These are phyloP conservation scores for Neonectria neomacrospora DNA, from an alignment of 2,329 filamentous ascomycete species.

Conservation along the genomic window DNA sequence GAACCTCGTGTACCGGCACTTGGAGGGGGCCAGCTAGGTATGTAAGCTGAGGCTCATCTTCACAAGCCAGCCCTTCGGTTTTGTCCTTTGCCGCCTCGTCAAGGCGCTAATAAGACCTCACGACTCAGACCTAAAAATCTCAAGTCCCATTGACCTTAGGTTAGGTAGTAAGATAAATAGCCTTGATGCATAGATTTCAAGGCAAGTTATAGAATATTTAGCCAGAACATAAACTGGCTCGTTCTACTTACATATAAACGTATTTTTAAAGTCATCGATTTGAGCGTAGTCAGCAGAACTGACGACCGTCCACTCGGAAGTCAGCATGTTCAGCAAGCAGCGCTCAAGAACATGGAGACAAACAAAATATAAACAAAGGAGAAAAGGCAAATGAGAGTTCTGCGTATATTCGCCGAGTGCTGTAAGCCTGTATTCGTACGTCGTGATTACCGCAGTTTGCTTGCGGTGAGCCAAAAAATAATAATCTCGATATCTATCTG, in stretches of 20 bases:
- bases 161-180: too few species aligned
- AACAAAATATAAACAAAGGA: not conserved
- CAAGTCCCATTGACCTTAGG: not conserved
- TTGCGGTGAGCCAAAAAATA: not conserved
- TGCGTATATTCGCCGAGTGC: not conserved
- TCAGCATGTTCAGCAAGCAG: not conserved
- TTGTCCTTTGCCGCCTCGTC: not conserved
- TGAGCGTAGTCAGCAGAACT: not conserved
- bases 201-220: too few species aligned
- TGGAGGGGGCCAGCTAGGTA: not conserved
- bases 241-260: too few species aligned
- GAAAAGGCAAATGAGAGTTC: not conserved
- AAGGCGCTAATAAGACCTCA: not conserved
- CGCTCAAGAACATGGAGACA: not conserved
- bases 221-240: too few species aligned
- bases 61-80: not conserved
- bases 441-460: not conserved
- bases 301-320: not conserved
- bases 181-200: too few species aligned
- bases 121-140: not conserved
- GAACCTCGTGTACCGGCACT: not conserved
- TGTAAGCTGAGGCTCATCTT: slow-evolving; percentile 9
- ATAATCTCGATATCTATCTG: not conserved
- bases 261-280: too few species aligned
- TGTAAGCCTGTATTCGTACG: not conserved